Conservation (phyloP, 73 alveolate genomes). For the Tetrahymena thermophila region DNA sequence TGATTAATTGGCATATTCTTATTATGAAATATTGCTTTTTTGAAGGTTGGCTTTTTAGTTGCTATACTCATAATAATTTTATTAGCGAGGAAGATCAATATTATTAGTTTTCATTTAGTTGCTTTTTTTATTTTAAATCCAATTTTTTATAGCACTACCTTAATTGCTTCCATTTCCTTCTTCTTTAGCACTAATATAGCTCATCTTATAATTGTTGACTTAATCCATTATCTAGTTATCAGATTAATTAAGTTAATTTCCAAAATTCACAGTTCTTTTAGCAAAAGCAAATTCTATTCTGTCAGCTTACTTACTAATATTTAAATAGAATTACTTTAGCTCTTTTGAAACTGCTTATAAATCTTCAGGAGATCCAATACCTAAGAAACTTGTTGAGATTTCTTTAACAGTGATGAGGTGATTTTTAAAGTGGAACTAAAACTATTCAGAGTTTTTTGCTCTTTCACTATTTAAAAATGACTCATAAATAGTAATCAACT, state of each 20-base stretch:
- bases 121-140: neutral
- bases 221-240: neutral
- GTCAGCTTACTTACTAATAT: neutral
- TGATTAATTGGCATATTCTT: neutral
- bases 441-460: neutral
- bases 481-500: neutral
- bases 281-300: neutral
- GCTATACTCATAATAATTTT: neutral
- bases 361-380: neutral
- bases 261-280: neutral
- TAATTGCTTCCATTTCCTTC: neutral
- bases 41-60: neutral
- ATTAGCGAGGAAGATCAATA: neutral
- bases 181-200: neutral
- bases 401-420: neutral
- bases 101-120: neutral
- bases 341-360: neutral
- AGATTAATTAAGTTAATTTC: neutral
- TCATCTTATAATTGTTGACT: neutral
- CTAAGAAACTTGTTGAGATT: neutral
- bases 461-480: neutral
- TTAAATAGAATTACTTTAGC: neutral
- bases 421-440: neutral
- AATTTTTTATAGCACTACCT: neutral
- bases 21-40: neutral